Evolutionary conservation across 139 green algal genomes (phyloP).

Genomic region (Dunaliella sp.): DNA sequence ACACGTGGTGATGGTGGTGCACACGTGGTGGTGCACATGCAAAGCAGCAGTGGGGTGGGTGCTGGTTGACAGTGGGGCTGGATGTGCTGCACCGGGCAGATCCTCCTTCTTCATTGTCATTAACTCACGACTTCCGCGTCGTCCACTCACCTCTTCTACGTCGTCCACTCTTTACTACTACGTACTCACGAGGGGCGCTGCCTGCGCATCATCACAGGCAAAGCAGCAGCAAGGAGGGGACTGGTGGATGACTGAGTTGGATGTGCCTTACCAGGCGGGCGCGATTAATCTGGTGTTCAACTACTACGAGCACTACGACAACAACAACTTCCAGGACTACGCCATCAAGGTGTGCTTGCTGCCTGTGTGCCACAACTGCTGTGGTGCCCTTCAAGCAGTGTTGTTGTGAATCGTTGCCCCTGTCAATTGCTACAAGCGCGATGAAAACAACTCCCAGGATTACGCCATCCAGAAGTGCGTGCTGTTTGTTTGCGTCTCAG

Average conservation of each 20-base stretch:
- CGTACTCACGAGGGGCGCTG: too few relatives aligned
- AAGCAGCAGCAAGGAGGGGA: slow-evolving; percentile 35
- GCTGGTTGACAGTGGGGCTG: too few relatives aligned
- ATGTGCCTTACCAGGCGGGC: slow-evolving; percentile 52
- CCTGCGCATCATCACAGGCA: background rate
- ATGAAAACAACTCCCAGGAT: background rate
- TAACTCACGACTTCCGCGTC: background rate
- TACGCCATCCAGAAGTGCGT: slow-evolving; percentile 7
- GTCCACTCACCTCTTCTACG: background rate
- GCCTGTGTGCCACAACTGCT: too few relatives aligned
- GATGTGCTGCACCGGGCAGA: background rate
- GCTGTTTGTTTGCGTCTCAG: too few relatives aligned
- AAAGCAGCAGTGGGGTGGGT: too few relatives aligned
- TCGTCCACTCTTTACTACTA: too few relatives aligned
- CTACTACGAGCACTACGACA: slow-evolving; percentile 75
- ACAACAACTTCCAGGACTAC: slow-evolving; percentile 61
- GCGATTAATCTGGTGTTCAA: slow-evolving; percentile 76
- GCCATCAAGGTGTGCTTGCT: slow-evolving; percentile 23
- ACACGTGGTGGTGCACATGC: too few relatives aligned
- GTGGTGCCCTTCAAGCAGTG: too few relatives aligned
- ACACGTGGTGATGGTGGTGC: too few relatives aligned
- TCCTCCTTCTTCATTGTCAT: background rate
- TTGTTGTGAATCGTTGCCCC: too few relatives aligned
- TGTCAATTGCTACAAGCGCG: too few relatives aligned
- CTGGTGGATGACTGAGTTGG: slow-evolving; percentile 60